Conservation (phyloP, 257 asterid genomes). For the Solanum medicagineum region DNA sequence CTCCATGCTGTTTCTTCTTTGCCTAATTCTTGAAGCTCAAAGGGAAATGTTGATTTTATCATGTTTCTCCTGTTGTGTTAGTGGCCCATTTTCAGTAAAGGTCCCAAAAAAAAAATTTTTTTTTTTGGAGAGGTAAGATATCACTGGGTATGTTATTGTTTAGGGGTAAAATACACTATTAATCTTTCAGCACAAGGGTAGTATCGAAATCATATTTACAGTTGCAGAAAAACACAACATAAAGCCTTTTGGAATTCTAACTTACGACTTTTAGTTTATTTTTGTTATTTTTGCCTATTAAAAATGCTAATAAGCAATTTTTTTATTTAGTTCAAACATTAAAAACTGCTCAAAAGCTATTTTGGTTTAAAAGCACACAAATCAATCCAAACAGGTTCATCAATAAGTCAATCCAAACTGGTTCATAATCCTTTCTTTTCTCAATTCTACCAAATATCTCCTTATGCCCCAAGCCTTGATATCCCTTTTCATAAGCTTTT, state of each 20-base stretch:
- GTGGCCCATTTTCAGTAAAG: neutral
- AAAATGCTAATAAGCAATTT: neutral
- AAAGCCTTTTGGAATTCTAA: neutral
- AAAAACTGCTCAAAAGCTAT: neutral
- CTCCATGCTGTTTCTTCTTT: neutral
- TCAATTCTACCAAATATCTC: neutral
- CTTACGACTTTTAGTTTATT: no score
- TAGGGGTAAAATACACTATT: neutral
- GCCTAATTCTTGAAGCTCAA: neutral
- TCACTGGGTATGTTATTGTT: no score
- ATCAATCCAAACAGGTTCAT: neutral
- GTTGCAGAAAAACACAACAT: neutral
- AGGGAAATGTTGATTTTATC: neutral
- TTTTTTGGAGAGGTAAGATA: neutral
- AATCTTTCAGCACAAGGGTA: neutral
- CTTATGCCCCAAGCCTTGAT: neutral
- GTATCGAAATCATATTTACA: neutral
- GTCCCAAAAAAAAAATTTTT: neutral
- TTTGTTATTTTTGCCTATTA: neutral
- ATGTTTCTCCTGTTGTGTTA: neutral
- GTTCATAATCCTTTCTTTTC: neutral
- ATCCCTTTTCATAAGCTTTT: neutral
- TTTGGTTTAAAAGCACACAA: neutral
- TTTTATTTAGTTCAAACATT: neutral
- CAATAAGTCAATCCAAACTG: neutral